Evolutionary conservation across 1,284 basidiomycete species (phyloP).

Genomic region (Cutaneotrichosporon arboriforme): DNA sequence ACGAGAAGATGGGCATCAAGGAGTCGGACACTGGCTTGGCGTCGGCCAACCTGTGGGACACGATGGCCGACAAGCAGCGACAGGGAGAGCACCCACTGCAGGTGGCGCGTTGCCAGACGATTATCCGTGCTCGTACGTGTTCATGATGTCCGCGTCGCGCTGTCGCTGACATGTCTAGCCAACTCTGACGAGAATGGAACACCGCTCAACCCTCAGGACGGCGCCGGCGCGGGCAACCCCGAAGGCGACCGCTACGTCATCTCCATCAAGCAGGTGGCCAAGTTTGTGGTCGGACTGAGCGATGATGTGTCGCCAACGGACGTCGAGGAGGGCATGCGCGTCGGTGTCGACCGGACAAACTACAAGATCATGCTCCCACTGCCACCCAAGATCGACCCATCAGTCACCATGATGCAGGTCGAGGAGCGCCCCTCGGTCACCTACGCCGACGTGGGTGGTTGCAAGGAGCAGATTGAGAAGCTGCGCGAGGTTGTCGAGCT

Average conservation of each 20-base stretch:
- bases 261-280: constrained; percentile 99
- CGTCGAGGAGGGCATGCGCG: constrained; percentile 99
- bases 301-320: constrained; percentile 96
- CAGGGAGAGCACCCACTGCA: constrained; percentile 92
- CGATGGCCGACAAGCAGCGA: constrained; percentile 68
- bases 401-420: constrained; percentile 99
- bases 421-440: constrained; percentile 99
- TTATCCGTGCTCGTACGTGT: constrained; percentile 66
- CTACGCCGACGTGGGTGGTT: constrained; percentile 96
- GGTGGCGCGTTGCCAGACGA: constrained; percentile 98
- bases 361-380: constrained; percentile 99
- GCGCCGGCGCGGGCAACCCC: constrained; percentile 47
- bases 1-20: constrained; percentile 97
- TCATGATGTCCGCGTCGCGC: not conserved
- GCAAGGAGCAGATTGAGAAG: constrained; percentile 99
- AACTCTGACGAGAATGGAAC: constrained; percentile 57
- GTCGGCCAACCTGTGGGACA: constrained; percentile 94
- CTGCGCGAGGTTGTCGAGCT: constrained; percentile 97
- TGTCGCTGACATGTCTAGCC: constrained; percentile 40
- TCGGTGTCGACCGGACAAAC: constrained; percentile 68
- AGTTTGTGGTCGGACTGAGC: constrained; percentile 96
- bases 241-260: constrained; percentile 99
- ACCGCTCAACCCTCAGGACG: constrained; percentile 45
- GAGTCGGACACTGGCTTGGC: constrained; percentile 98
- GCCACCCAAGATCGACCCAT: constrained; percentile 99